Evolutionary conservation across 495 filamentous ascomycete species (phyloP).

Genomic region (Neurospora sp.): DNA sequence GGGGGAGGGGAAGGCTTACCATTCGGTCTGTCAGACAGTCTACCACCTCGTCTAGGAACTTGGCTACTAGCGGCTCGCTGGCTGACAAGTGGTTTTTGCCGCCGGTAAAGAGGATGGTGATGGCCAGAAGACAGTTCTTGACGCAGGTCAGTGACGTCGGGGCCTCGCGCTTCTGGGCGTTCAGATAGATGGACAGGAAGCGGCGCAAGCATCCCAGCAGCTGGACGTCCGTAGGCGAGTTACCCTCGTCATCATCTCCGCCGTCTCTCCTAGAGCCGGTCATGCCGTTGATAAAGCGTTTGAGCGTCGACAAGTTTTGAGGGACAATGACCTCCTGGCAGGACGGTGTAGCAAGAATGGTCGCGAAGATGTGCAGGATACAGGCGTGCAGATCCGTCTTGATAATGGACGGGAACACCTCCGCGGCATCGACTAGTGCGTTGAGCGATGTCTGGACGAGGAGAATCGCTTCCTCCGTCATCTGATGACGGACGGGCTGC

Average conservation of each 20-base stretch:
- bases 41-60: constrained; percentile 63
- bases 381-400: constrained; percentile 93
- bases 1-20: constrained; percentile 29
- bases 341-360: constrained; percentile 74
- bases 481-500: constrained; percentile 56
- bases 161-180: constrained; percentile 74
- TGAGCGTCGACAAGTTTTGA: constrained; percentile 82
- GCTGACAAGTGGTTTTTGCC: constrained; percentile 62
- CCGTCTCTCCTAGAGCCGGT: constrained; percentile 33
- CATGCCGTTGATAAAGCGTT: constrained; percentile 74
- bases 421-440: constrained; percentile 84
- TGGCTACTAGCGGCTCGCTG: constrained; percentile 56
- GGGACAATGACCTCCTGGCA: constrained; percentile 86
- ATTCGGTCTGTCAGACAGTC: constrained; percentile 75
- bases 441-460: constrained; percentile 73
- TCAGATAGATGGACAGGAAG: constrained; percentile 68
- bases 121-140: constrained; percentile 82
- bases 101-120: constrained; percentile 79
- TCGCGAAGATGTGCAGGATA: constrained; percentile 92
- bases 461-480: constrained; percentile 72
- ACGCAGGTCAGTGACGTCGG: constrained; percentile 77
- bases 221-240: constrained; percentile 36
- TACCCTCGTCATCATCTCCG: constrained; percentile 10
- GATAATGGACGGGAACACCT: constrained; percentile 93
- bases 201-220: constrained; percentile 63